Evolutionary conservation across 305 asterid genomes (phyloP), one percentile per base, ranked within the genome.

Genomic region (Rubia balearica): DNA sequence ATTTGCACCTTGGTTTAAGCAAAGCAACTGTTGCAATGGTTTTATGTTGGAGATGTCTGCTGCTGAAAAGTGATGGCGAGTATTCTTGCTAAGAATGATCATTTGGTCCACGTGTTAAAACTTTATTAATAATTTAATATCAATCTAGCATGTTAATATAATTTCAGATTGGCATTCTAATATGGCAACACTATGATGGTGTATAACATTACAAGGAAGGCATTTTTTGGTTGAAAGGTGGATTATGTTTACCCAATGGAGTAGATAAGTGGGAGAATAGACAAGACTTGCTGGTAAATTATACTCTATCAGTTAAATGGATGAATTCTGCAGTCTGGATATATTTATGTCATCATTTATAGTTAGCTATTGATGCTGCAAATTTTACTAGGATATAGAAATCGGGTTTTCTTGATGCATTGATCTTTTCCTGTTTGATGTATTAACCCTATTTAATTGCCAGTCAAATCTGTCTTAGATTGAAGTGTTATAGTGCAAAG

Each of bases 281-380:
- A 57, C 62, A 19, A n/a, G 40, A 48, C 41, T n/a, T 48, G 36
- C 61, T 36, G 53, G 8, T 24, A 51, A 21, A 40, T n/a, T 14
- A 30, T 16, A n/a, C n/a, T n/a, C n/a, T 24, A 30, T 8, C 40
- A 36, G 38, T 41, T 69, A 38, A 36, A 0, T 69, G 51, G 43
- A 53, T 36, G 64, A 69, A n/a, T n/a, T 69, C 49, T 53, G 38
- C 14, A n/a, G 48, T 57, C 11, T 30, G 38, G 22, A 51, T 69
- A 9, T 11, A 40, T 36, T 36, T 11, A 36, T 19, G 19, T 55
- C 62, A 10, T 49, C 30, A 53, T 36, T 0, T 3, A 8, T 68
- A 53, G n/a, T 24, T 9, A 67, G 2, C 11, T 67, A 30, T 4
- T 27, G 21, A 27, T 46, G 45, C 21, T 16, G 27, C 24, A 9